phyloP scores from a whole-genome alignment of 2,329 filamentous ascomycete genomes.

The Dactylellina sp. region DNA sequence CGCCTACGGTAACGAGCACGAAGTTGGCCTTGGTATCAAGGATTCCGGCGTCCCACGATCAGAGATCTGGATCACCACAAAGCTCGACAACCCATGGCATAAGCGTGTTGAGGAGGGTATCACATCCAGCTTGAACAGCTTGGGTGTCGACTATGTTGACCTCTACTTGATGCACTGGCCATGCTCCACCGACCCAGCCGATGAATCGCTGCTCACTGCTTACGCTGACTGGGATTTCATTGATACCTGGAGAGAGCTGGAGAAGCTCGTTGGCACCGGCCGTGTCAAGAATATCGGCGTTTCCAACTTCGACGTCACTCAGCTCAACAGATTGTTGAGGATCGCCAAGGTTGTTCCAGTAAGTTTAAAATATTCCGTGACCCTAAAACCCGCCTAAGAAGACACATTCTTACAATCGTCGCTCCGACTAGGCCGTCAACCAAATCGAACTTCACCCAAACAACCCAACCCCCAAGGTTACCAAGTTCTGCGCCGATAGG shows the following conservation, averaged over 20 bases:
- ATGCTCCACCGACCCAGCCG: constrained; percentile 72
- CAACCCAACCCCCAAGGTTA: constrained; percentile 82
- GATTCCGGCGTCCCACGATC: constrained; percentile 74
- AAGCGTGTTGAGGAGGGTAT: constrained; percentile 75
- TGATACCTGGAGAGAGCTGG: constrained; percentile 80
- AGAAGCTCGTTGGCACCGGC: constrained; percentile 75
- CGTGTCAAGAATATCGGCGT: constrained; percentile 85
- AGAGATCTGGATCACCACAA: constrained; percentile 80
- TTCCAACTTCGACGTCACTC: constrained; percentile 84
- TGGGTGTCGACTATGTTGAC: constrained; percentile 60
- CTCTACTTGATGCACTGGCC: constrained; percentile 76
- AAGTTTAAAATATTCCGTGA: constrained; percentile 14
- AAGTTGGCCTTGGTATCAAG: constrained; percentile 75
- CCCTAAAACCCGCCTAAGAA: not conserved
- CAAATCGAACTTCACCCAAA: constrained; percentile 85
- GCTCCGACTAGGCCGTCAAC: constrained; percentile 72
- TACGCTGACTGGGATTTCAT: constrained; percentile 83
- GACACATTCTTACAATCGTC: constrained; percentile 64
- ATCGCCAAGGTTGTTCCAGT: constrained; percentile 70
- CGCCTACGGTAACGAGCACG: constrained; percentile 80
- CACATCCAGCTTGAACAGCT: constrained; percentile 62
- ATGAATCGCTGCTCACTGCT: constrained; percentile 71
- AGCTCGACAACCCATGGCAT: constrained; percentile 84
- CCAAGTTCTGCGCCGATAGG: constrained; percentile 78
- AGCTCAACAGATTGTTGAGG: constrained; percentile 80